Base-by-base conservation (phyloP, 2,329 filamentous ascomycete species). In the Aureobasidium sp. region DNA sequence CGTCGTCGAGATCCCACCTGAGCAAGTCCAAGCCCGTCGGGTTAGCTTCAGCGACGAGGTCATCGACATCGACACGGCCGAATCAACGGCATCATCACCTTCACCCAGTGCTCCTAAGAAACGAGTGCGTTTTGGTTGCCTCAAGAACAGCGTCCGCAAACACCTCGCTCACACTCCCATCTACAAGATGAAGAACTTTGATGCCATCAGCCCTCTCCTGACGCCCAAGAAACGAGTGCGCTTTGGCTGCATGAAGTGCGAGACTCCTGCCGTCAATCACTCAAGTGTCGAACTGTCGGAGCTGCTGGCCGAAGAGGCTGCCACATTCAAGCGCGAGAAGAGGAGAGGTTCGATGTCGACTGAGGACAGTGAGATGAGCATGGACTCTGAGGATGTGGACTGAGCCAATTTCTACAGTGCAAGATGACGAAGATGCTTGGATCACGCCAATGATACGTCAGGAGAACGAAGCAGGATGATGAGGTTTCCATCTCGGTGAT, bases 161-260 rank as follows among this genome's bases (percentile, higher is more conserved):
- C 34, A 41, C 19, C 19, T 53, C 34, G 38, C 40, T 12, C 51
- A 53, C 14, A 50, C 45, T 2, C 29, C 48, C n/a, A 51, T 51
- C 48, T 51, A 51, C 48, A 51, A 51, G 37, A 51, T 51, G 25
- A 51, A 51, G 48, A 51, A 17, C 14, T 51, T 40, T 19, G 48
- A 41, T 5, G 25, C 30, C 25, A 45, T 53, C 34, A 45, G 38
- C 8, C 51, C 40, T 25, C 22, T 53, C 16, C 34, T 53, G 38
- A 53, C 27, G 14, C 17, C 24, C 24, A 53, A 47, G 40, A 53
- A 53, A 25, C 32, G 40, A 29, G 41, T 53, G 12, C 39, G 51
- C 24, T 53, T 53, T 21, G 41, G 51, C n/a, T 44, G 39, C 7
- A 37, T 53, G 51, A 53, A 53, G 41, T 16, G 40, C 12, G 39